Conservation (phyloP, 2,329 filamentous ascomycete genomes). For the Arthrobotrys iridis region DNA sequence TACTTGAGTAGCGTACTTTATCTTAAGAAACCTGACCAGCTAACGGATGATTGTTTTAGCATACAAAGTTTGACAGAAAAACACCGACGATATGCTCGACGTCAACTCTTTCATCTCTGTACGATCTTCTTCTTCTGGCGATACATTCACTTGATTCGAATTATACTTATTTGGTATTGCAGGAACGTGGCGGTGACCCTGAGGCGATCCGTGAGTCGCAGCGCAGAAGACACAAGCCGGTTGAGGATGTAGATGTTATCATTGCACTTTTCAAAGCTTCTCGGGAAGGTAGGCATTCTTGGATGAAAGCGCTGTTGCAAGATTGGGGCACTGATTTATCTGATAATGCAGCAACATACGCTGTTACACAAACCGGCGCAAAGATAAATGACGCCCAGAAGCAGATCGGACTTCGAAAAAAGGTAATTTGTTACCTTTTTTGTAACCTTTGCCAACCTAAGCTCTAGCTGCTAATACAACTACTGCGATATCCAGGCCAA, state of each 20-base stretch:
- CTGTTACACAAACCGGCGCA: constrained; percentile 79
- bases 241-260: constrained; percentile 88
- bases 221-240: constrained; percentile 79
- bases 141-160: not conserved
- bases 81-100: constrained; percentile 72
- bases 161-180: constrained; percentile 40
- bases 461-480: not conserved
- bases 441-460: not conserved
- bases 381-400: constrained; percentile 91
- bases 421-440: constrained; percentile 2
- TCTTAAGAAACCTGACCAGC: too few species aligned
- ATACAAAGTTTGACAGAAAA: not conserved
- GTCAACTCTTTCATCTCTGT: constrained; percentile 75
- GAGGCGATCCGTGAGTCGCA: constrained; percentile 93
- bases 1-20: too few species aligned
- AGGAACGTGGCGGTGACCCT: constrained; percentile 88
- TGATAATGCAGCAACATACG: constrained; percentile 71
- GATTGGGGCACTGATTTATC: constrained; percentile 11
- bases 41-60: constrained; percentile 10
- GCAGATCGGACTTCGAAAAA: constrained; percentile 63
- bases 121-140: not conserved
- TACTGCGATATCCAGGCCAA: constrained; percentile 38
- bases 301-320: not conserved
- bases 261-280: constrained; percentile 82
- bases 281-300: constrained; percentile 55